Conservation (phyloP, 305 asterid species). For the Euphrasia arctica region DNA sequence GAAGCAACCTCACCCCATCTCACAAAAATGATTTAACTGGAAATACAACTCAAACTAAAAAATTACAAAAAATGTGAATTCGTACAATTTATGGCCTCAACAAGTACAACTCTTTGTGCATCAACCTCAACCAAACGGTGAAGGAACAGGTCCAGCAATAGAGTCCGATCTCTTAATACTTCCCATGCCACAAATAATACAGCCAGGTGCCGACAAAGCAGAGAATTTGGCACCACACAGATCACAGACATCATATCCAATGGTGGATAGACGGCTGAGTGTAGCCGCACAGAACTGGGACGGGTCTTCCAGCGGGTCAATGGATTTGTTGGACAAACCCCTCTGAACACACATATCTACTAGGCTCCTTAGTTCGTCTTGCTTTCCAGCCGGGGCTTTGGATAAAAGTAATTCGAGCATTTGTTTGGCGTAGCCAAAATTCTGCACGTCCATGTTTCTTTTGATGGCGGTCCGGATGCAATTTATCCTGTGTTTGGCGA, state of each 20-base stretch:
- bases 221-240: slow-evolving; percentile 99
- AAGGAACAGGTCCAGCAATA: slow-evolving; percentile 87
- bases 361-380: slow-evolving; percentile 94
- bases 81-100: too few relatives aligned
- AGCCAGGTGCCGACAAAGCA: slow-evolving; percentile 87
- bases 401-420: slow-evolving; percentile 94
- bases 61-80: too few relatives aligned
- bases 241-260: slow-evolving; percentile 96
- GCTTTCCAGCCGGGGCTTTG: slow-evolving; percentile 95
- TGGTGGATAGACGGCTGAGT: slow-evolving; percentile 92
- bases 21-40: too few relatives aligned
- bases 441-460: slow-evolving; percentile 98
- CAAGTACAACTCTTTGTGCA: too few relatives aligned
- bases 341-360: slow-evolving; percentile 90
- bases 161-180: slow-evolving; percentile 98
- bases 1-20: too few relatives aligned
- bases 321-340: slow-evolving; percentile 88
- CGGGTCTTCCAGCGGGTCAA: slow-evolving; percentile 95
- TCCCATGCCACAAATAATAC: slow-evolving; percentile 99
- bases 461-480: slow-evolving; percentile 95
- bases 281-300: slow-evolving; percentile 98
- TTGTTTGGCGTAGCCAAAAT: slow-evolving; percentile 86
- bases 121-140: slow-evolving; percentile 72
- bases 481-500: slow-evolving; percentile 93
- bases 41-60: too few relatives aligned